A percentile compares a stretch with the other conserved stretches of the same genome.
Evolutionary conservation across 192 early-diverging fungal species (phyloP).

Genomic region (Coemansia aciculifera): DNA sequence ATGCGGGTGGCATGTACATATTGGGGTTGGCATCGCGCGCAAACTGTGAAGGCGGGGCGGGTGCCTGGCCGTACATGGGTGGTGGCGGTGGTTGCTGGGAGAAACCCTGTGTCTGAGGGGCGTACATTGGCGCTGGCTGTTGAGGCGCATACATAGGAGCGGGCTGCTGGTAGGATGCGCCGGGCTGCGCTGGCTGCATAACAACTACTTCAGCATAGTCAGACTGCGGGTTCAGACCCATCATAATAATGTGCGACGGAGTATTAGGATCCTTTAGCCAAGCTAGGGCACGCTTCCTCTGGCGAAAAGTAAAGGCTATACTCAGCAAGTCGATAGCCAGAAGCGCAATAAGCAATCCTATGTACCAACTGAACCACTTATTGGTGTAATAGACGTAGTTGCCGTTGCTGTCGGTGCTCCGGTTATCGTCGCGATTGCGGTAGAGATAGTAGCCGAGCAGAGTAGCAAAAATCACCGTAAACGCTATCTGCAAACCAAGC

Average conservation of each 20-base stretch:
- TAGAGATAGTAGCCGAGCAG: slow-evolving; percentile 42
- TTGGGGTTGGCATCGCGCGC: background rate
- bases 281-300: slow-evolving; percentile 19
- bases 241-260: slow-evolving; percentile 37
- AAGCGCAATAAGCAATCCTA: slow-evolving; percentile 48
- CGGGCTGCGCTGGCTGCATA: slow-evolving; percentile 18
- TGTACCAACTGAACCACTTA: slow-evolving; percentile 51
- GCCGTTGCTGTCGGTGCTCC: slow-evolving; percentile 5
- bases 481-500: slow-evolving; percentile 32
- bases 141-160: slow-evolving; percentile 1
- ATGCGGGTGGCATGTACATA: slow-evolving; percentile 9
- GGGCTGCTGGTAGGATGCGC: slow-evolving; percentile 26
- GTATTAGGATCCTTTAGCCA: slow-evolving; percentile 42
- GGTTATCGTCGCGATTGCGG: slow-evolving; percentile 21
- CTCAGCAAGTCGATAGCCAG: slow-evolving; percentile 43
- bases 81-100: slow-evolving; percentile 17
- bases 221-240: slow-evolving; percentile 20
- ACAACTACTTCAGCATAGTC: slow-evolving; percentile 19
- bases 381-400: slow-evolving; percentile 11
- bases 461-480: slow-evolving; percentile 39
- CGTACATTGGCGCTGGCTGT: slow-evolving; percentile 3
- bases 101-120: too few relatives aligned
- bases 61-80: slow-evolving; percentile 21
- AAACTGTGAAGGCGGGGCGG: background rate
- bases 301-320: slow-evolving; percentile 37